Evolutionary conservation across 192 early-diverging fungal species (phyloP).

Genomic region (Coemansia sp.): DNA sequence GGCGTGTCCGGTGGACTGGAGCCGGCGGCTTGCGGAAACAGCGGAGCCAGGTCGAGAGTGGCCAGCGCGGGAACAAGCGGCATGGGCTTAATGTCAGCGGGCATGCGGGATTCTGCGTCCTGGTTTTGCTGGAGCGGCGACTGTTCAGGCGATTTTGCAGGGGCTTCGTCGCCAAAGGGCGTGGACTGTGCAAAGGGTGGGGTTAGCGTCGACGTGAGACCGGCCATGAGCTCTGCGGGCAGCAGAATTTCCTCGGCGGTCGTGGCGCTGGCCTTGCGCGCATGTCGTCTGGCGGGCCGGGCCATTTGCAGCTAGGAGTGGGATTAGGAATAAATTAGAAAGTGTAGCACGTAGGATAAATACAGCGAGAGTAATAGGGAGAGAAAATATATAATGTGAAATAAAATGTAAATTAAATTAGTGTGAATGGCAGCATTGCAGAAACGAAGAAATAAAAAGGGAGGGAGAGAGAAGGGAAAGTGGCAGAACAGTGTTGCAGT

Average conservation of each 20-base stretch:
- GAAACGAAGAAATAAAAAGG: conserved; percentile 1
- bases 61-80: conserved; percentile 13
- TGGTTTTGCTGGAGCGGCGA: too few species aligned
- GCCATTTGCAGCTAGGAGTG: conserved; percentile 16
- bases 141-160: too few species aligned
- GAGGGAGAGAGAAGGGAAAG: too few species aligned
- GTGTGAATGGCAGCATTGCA: too few species aligned
- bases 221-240: conserved; percentile 46
- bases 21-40: conserved; percentile 24
- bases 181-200: conserved; percentile 5
- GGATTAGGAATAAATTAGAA: conserved; percentile 1
- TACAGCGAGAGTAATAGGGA: background rate
- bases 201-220: conserved; percentile 37
- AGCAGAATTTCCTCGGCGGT: conserved; percentile 50
- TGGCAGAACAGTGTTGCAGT: too few species aligned
- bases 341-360: background rate
- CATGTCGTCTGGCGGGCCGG: conserved; percentile 36
- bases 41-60: conserved; percentile 37
- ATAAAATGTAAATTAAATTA: conserved; percentile 3
- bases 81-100: background rate
- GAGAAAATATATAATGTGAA: conserved; percentile 4
- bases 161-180: too few species aligned
- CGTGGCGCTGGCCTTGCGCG: conserved; percentile 49
- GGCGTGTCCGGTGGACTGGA: conserved; percentile 5
- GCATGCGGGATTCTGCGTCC: too few species aligned